Base-by-base conservation (phyloP, 148 eudicot genomes). In the Chenopodium formosanum region DNA sequence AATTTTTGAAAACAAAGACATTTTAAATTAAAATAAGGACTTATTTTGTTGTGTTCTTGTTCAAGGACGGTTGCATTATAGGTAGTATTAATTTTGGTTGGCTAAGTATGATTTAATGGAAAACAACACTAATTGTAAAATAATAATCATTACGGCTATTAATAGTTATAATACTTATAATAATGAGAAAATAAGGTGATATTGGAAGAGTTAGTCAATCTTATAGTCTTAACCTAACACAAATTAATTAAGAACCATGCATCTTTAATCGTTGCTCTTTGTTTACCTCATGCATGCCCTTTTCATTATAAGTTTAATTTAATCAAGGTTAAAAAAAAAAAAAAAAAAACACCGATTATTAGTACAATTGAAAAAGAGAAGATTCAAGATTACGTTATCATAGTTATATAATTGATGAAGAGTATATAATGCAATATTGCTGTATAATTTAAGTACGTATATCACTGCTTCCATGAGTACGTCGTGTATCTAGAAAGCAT, bases 111-210 rank as follows among this genome's bases (percentile, higher is more conserved):
- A 64, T 34, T n/a, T 27, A 62, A 44, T 52, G 22, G 80, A 77
- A 77, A 77, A 77, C 58, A 77, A 77, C 80, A 46, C 9, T 77
- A 77, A 63, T 37, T 19, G 20, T 77, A 77, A 76, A 63, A 40
- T 64, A 77, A 64, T 46, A 11, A 2, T 63, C 6, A n/a, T 77
- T 11, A 71, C 25, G 9, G 72, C 0, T 40, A 6, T n/a, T n/a
- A 77, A 64, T 64, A 32, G 71, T 25, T 64, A 46, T 1, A 64
- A 47, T 77, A 17, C 7, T 40, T 34, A 34, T 34, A 34, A 34
- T 34, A 34, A 34, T 17, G 58, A 0, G 25, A 63, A 34, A 66
- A 77, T 19, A 64, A 20, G 27, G 53, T 9, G 10, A 10, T n/a
- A 37, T 19, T 75, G 50, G 80, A 77, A n/a, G 80, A 65, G 25